Base-by-base conservation (phyloP, 129 eudicot species). In the Scalesia atractyloides region DNA sequence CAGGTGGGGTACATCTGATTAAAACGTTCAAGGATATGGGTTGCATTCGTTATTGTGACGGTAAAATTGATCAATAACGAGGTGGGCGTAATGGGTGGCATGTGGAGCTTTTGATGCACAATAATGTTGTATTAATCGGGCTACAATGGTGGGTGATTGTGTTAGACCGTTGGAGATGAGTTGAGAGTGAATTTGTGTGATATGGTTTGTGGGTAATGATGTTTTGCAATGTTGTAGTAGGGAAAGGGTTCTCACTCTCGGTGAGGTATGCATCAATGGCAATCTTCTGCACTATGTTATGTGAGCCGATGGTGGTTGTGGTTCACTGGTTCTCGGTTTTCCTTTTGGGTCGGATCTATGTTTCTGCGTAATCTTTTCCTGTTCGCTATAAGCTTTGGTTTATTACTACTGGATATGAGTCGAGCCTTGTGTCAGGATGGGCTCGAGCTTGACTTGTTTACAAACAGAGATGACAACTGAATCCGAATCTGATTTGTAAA, bases 101-200 rank as follows among this genome's bases (percentile, higher is more conserved):
- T 62, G 59, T 51, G 74, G 77, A 41, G 81, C 5, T 20, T 73
- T 54, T 41, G 73, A 41, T 19, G 64, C 39, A 14, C 70, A 75
- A 67, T 76, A 79, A 4, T 56, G 82, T 68, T 82, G 24, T 46
- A 85, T 69, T 1, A 85, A 30, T 52, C 22, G 64, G 6, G 73
- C 80, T 39, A 68, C 17, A 34, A 50, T 16, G 52, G 73, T 41
- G 64, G 73, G 79, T 3, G 84, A 75, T 48, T 72, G 73, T 48
- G 43, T 63, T 24, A 80, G 72, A 47, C 18, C 69, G 12, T 81
- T 80, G 72, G 79, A 39, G 48, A 82, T 68, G 39, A 85, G 64
- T 52, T 82, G 84, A 9, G 87, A 75, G 65, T 85, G 90, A 37
- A 85, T 77, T 69, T 85, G 83, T 30, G 70, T 76, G 58, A 78